Evolutionary conservation across 371 early-diverging fungal genomes (phyloP), one percentile per base, ranked within the genome.

Genomic region (Coemansia sp.): DNA sequence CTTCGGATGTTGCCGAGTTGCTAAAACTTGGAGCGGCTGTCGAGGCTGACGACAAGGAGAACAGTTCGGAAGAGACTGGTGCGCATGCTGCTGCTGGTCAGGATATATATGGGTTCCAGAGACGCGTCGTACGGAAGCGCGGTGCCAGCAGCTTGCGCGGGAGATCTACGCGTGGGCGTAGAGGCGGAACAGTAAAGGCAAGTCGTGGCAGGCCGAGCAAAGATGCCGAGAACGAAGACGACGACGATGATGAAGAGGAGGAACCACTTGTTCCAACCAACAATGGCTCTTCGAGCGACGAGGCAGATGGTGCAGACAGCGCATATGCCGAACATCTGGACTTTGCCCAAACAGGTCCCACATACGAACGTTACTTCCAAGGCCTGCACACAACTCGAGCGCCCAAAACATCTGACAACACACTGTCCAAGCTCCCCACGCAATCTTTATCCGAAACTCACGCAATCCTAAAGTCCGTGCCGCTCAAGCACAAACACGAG

Each of bases 341-440:
- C 23, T 71, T 72, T 18, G 62, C 50, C 11, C 65, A 54, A 14
- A 16, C 52, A 28, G 82, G 75, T 5, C 82, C 86, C 50, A 86
- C 87, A 0, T 84, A 88, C 21, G 90, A 90, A 56, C 85, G 88
- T 33, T 93, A 92, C 71, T 93, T 93, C 69, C 86, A 89, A 71
- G 85, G 87, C 40, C 71, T 87, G 16, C 86, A 88, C 55, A 75
- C 82, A 16, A 57, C 62, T 37, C 59, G 61, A 33, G 62, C 64
- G 14, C 81, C 86, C 6, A 75, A 79, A 54, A 94, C 95, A 2
- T 93, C 94, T n/a, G 88, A 94, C 80, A 92, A 92, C 75, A 94
- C 94, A 3, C 85, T 94, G 14, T 85, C 91, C 0, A 86, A 86
- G 59, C 84, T 94, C 2, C 89, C 90, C 11, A 74, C 82, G 5